Evolutionary conservation across 345 rosid species (phyloP).

Genomic region (Cardamine occulta): DNA sequence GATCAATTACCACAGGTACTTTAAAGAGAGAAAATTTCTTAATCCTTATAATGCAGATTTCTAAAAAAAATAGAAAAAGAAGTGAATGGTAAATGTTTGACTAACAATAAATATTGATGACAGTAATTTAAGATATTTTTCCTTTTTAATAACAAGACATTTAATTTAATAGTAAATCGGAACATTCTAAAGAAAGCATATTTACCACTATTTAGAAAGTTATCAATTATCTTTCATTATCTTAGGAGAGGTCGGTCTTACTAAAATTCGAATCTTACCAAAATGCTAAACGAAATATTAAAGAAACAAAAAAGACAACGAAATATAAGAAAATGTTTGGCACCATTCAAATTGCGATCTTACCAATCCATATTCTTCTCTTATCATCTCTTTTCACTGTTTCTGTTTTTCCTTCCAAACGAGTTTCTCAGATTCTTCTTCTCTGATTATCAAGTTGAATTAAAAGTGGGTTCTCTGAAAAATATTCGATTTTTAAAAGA

Average conservation of each 20-base stretch:
- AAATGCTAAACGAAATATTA: neutral
- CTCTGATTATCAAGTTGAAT: constrained; percentile 5
- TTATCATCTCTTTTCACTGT: constrained; percentile 31
- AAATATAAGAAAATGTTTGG: neutral
- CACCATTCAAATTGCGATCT: constrained; percentile 29
- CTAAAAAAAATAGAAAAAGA: neutral
- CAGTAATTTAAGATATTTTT: neutral
- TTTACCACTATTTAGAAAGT: neutral
- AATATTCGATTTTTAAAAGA: constrained; percentile 30
- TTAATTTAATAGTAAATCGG: neutral
- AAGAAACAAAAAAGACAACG: neutral
- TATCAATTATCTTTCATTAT: constrained; percentile 1
- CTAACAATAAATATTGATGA: neutral
- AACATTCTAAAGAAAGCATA: neutral
- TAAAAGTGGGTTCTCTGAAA: constrained; percentile 20
- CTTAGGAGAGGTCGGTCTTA: neutral
- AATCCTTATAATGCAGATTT: neutral
- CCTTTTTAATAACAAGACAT: neutral
- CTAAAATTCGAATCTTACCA: constrained; percentile 1
- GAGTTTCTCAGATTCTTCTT: constrained; percentile 23
- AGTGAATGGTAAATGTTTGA: neutral
- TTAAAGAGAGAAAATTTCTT: neutral
- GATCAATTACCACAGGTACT: neutral
- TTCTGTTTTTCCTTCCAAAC: neutral
- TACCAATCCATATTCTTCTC: constrained; percentile 26